Conservation (phyloP, 1,284 basidiomycete species). For the Austropuccinia psidii region DNA sequence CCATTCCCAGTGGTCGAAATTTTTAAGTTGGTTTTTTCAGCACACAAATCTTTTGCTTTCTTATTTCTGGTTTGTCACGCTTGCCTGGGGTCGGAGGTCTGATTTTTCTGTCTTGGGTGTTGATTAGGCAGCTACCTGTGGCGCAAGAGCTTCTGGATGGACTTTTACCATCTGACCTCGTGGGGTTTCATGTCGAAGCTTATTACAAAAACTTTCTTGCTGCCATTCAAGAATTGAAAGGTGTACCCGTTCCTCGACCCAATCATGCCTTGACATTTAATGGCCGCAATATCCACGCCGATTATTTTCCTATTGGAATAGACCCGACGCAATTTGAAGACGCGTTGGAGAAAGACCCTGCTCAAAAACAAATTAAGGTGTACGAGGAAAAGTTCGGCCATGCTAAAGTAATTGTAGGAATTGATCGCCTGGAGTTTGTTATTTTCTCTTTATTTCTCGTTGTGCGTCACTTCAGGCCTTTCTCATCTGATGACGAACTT, state of each 20-base stretch:
- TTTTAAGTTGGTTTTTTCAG: slow-evolving; percentile 83
- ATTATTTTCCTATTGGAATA: slow-evolving; percentile 99
- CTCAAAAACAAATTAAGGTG: slow-evolving; percentile 67
- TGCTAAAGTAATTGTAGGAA: slow-evolving; percentile 95
- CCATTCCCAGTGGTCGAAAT: slow-evolving; percentile 98
- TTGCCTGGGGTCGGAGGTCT: too few species aligned
- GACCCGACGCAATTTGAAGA: slow-evolving; percentile 85
- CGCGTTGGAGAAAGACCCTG: slow-evolving; percentile 68
- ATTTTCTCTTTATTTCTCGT: too few species aligned
- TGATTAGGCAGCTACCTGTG: slow-evolving; percentile 54
- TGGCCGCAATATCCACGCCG: slow-evolving; percentile 88
- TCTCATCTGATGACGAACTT: not conserved
- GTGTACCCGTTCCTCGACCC: slow-evolving; percentile 95
- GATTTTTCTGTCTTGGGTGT: slow-evolving; percentile 22
- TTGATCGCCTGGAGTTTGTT: slow-evolving; percentile 74
- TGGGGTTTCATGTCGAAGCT: slow-evolving; percentile 99
- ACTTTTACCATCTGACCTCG: slow-evolving; percentile 86
- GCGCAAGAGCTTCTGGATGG: too few species aligned
- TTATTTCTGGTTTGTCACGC: too few species aligned
- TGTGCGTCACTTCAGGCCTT: too few species aligned
- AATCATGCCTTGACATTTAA: slow-evolving; percentile 96
- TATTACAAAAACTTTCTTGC: slow-evolving; percentile 97
- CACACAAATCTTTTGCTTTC: too few species aligned
- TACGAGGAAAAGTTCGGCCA: slow-evolving; percentile 84
- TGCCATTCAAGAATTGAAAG: slow-evolving; percentile 91